phyloP scores from a whole-genome alignment of 1,284 basidiomycete genomes.

The Tylopilus sp. region DNA sequence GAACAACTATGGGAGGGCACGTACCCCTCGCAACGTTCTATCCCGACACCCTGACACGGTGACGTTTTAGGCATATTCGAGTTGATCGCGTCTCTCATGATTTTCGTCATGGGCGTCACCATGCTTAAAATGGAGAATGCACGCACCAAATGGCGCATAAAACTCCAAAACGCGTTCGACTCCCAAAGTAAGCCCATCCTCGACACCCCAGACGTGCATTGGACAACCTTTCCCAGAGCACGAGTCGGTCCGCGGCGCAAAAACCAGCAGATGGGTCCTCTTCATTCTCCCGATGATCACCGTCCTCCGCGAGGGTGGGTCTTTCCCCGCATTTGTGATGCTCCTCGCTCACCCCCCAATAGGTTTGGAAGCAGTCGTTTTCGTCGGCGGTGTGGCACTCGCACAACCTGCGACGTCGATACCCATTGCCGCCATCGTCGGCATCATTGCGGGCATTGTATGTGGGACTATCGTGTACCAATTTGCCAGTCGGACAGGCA shows the following conservation, averaged over 20 bases:
- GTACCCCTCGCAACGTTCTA: not conserved
- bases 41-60: not conserved
- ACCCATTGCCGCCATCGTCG: conserved; percentile 85
- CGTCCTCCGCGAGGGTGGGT: conserved; percentile 81
- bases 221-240: conserved; percentile 27
- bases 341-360: not conserved
- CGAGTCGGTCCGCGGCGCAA: conserved; percentile 44
- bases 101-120: conserved; percentile 77
- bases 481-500: conserved; percentile 72
- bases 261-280: conserved; percentile 76
- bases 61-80: conserved; percentile 73
- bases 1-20: conserved; percentile 74
- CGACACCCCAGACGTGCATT: not conserved
- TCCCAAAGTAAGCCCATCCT: conserved; percentile 42
- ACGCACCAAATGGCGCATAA: conserved; percentile 87
- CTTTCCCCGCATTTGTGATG: too few species aligned
- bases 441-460: conserved; percentile 71
- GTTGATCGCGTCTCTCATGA: conserved; percentile 79
- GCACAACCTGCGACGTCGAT: conserved; percentile 79
- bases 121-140: conserved; percentile 77
- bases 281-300: conserved; percentile 89
- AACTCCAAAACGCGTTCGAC: conserved; percentile 79
- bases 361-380: conserved; percentile 88
- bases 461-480: conserved; percentile 72
- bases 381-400: conserved; percentile 90